These are phyloP conservation scores for Linnemannia schmuckeri DNA, from an alignment of 192 early-diverging fungal species.

Conservation along the genomic window DNA sequence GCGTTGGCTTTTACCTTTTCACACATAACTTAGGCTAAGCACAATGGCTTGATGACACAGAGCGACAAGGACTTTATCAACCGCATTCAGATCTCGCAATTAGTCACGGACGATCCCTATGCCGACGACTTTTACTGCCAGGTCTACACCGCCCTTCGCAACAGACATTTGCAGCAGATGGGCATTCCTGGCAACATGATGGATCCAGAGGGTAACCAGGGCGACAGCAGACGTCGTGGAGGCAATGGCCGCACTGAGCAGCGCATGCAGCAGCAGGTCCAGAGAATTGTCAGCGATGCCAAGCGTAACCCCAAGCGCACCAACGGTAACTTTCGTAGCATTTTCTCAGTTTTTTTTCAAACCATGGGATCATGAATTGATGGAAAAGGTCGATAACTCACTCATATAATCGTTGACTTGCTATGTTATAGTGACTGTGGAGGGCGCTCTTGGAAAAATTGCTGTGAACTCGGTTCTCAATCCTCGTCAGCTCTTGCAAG, in stretches of 20 bases:
- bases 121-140: slow-evolving; percentile 98
- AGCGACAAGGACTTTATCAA: slow-evolving; percentile 96
- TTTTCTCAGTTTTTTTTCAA: not conserved
- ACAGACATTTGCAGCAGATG: slow-evolving; percentile 60
- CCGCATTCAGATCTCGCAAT: slow-evolving; percentile 93
- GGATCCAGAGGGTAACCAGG: slow-evolving; percentile 17
- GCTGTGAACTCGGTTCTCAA: slow-evolving; percentile 89
- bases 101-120: slow-evolving; percentile 93
- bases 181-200: slow-evolving; percentile 50
- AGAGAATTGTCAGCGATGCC: slow-evolving; percentile 94
- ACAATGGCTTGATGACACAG: slow-evolving; percentile 92
- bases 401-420: not conserved
- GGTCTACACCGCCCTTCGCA: slow-evolving; percentile 83
- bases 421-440: slow-evolving; percentile 76
- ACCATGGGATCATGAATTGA: not conserved
- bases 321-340: slow-evolving; percentile 64
- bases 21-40: slow-evolving; percentile 70
- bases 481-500: slow-evolving; percentile 88
- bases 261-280: slow-evolving; percentile 95
- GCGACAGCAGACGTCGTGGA: slow-evolving; percentile 46
- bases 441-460: slow-evolving; percentile 96
- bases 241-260: slow-evolving; percentile 58
- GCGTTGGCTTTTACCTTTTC: not conserved
- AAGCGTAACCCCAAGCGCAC: slow-evolving; percentile 88
- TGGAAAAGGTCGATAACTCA: not conserved